These are phyloP conservation scores for Tillandsia leiboldiana DNA, from an alignment of 176 grass and related monocot genomes.

Conservation along the genomic window DNA sequence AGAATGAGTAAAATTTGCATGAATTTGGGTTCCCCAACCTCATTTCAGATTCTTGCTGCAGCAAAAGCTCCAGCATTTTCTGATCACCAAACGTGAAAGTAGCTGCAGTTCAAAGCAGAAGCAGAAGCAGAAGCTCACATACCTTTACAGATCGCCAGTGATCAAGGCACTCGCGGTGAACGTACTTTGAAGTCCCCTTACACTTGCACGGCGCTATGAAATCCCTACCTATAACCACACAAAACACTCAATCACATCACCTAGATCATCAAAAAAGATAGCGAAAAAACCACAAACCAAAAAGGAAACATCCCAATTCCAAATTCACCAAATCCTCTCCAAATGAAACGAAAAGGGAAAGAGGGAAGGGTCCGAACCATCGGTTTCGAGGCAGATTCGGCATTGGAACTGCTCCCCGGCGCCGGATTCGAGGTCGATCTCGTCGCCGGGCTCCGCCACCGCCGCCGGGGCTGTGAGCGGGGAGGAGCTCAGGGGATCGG, in stretches of 20 bases:
- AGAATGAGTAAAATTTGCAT: no score
- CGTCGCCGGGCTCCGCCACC: constrained; percentile 15
- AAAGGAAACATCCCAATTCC: no score
- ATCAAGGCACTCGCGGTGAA: constrained; percentile 94
- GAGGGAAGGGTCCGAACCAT: constrained; percentile 25
- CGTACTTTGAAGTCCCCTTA: constrained; percentile 96
- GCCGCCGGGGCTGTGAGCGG: constrained; percentile 53
- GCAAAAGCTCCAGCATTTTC: not conserved
- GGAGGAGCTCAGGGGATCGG: constrained; percentile 45
- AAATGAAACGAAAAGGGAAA: not conserved
- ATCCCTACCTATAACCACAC: constrained; percentile 64
- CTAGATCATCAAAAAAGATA: not conserved
- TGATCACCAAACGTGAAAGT: not conserved
- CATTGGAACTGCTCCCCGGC: constrained; percentile 89
- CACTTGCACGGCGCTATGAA: constrained; percentile 99
- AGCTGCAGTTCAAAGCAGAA: no score
- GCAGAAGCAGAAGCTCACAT: not conserved
- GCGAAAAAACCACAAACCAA: not conserved
- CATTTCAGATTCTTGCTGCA: not conserved
- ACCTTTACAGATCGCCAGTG: constrained; percentile 97
- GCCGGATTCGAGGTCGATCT: constrained; percentile 89
- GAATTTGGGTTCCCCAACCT: no score
- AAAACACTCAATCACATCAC: not conserved
- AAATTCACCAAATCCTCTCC: no score
- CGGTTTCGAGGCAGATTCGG: constrained; percentile 97